phyloP scores from a whole-genome alignment of 805 yeast species.

The Scheffersomyces stipitis region DNA sequence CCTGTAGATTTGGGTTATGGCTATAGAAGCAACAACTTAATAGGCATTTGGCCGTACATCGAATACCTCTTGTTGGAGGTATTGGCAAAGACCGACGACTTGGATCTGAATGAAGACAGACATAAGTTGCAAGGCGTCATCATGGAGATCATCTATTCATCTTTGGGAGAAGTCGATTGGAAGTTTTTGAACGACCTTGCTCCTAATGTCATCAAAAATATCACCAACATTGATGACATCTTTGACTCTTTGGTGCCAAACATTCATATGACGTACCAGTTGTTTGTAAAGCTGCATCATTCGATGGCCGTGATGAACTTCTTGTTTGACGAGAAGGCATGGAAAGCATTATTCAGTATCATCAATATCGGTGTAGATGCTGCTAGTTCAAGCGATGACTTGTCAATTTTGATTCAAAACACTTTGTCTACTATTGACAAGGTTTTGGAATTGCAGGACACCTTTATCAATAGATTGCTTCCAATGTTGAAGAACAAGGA shows the following conservation, averaged over 20 bases:
- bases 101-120: slow-evolving; percentile 33
- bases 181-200: slow-evolving; percentile 50
- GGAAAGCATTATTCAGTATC: slow-evolving; percentile 55
- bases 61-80: slow-evolving; percentile 71
- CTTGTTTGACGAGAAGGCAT: slow-evolving; percentile 59
- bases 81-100: slow-evolving; percentile 50
- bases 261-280: slow-evolving; percentile 18
- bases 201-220: slow-evolving; percentile 40
- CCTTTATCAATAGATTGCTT: slow-evolving; percentile 55
- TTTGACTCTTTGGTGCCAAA: slow-evolving; percentile 19
- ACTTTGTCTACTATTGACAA: slow-evolving; percentile 46
- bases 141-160: slow-evolving; percentile 48
- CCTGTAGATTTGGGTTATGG: slow-evolving; percentile 64
- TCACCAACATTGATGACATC: slow-evolving; percentile 16
- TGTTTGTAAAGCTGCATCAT: slow-evolving; percentile 62
- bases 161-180: slow-evolving; percentile 40
- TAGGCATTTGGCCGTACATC: slow-evolving; percentile 78
- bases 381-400: slow-evolving; percentile 42
- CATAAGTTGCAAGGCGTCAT: slow-evolving; percentile 53
- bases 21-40: slow-evolving; percentile 46
- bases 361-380: slow-evolving; percentile 61
- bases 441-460: slow-evolving; percentile 54
- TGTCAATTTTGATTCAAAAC: slow-evolving; percentile 34
- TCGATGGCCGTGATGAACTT: slow-evolving; percentile 63
- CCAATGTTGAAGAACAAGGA: slow-evolving; percentile 48